Evolutionary conservation across 495 filamentous ascomycete species (phyloP).

Genomic region (Aspergillus steynii): DNA sequence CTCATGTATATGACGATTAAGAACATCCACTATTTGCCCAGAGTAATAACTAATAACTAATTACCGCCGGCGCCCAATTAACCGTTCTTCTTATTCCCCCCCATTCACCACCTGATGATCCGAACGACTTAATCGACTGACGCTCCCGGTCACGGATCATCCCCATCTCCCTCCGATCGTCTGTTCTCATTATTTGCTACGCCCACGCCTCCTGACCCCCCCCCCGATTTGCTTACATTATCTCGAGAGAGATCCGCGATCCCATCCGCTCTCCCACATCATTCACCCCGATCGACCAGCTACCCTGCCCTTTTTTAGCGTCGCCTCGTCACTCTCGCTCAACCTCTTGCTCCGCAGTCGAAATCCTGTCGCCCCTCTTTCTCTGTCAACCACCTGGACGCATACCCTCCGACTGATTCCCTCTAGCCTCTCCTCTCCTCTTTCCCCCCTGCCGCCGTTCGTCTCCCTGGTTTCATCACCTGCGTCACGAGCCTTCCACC

Average conservation of each 20-base stretch:
- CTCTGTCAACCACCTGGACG: slow-evolving; percentile 9
- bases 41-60: too few relatives aligned
- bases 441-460: slow-evolving; percentile 3
- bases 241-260: slow-evolving; percentile 26
- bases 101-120: too few relatives aligned
- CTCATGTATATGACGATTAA: slow-evolving; percentile 19
- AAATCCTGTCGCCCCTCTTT: slow-evolving; percentile 28
- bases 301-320: slow-evolving; percentile 30
- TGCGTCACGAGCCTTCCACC: slow-evolving; percentile 21
- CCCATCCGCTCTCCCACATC: slow-evolving; percentile 27
- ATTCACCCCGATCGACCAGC: slow-evolving; percentile 19
- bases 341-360: slow-evolving; percentile 28
- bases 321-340: slow-evolving; percentile 30
- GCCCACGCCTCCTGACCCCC: slow-evolving; percentile 8
- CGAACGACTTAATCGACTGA: background rate
- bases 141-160: background rate
- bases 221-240: slow-evolving; percentile 28
- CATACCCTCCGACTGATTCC: background rate
- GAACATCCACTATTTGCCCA: slow-evolving; percentile 6
- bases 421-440: slow-evolving; percentile 9
- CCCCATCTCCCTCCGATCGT: background rate
- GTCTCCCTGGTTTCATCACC: slow-evolving; percentile 22
- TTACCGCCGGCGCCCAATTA: too few relatives aligned
- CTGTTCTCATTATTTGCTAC: background rate
- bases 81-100: too few relatives aligned